Evolutionary conservation across 352 stramenopile genomes (phyloP).

Genomic region (Phytophthora sp.): DNA sequence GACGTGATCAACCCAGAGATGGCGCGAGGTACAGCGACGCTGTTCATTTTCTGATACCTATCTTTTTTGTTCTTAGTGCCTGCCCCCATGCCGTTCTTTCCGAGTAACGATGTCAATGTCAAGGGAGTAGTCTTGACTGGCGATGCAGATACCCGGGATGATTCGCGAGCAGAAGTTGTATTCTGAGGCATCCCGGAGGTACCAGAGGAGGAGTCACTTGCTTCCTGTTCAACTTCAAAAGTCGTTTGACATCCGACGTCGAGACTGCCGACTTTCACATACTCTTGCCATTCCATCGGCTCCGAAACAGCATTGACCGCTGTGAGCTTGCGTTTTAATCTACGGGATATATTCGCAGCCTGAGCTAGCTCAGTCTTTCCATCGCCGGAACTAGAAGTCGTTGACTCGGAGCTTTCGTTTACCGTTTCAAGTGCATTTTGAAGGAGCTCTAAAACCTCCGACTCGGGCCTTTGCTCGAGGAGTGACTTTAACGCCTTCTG

Average conservation of each 20-base stretch:
- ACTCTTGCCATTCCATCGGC: slow-evolving; percentile 72
- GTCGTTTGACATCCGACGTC: slow-evolving; percentile 61
- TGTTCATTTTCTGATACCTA: slow-evolving; percentile 83
- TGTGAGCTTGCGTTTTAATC: slow-evolving; percentile 51
- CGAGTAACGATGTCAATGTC: slow-evolving; percentile 63
- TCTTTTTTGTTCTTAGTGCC: slow-evolving; percentile 46
- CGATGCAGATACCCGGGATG: slow-evolving; percentile 6
- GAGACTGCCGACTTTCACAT: slow-evolving; percentile 51
- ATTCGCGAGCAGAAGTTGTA: neutral
- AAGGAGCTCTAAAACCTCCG: slow-evolving; percentile 47
- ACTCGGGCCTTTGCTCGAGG: slow-evolving; percentile 42
- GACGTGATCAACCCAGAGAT: slow-evolving; percentile 77
- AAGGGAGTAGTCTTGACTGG: slow-evolving; percentile 38
- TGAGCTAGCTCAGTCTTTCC: neutral
- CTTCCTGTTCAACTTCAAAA: slow-evolving; percentile 28
- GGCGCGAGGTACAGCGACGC: slow-evolving; percentile 56
- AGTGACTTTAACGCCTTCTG: slow-evolving; percentile 46
- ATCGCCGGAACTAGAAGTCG: neutral
- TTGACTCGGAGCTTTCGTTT: neutral
- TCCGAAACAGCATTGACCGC: slow-evolving; percentile 61
- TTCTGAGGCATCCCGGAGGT: neutral
- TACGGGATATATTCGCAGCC: slow-evolving; percentile 9
- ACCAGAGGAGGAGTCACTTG: neutral
- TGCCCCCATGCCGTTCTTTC: slow-evolving; percentile 13
- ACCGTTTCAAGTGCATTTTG: slow-evolving; percentile 16